phyloP scores from a whole-genome alignment of 768 basidiomycete genomes.

The Favolaschia claudopus region DNA sequence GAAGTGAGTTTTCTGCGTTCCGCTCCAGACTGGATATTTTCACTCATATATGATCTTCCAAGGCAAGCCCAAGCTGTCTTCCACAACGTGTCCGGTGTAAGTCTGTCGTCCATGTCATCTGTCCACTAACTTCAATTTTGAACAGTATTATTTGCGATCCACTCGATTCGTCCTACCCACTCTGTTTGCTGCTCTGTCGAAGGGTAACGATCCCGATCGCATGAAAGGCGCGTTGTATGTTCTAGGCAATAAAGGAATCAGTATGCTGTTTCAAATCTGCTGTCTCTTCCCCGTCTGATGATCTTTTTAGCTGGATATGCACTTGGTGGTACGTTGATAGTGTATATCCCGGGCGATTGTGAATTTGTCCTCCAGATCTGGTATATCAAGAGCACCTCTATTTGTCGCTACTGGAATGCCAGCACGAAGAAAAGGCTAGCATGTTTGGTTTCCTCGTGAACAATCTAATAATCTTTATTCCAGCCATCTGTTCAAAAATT shows the following conservation, averaged over 20 bases:
- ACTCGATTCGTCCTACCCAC: conserved; percentile 69
- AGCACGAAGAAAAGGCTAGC: conserved; percentile 84
- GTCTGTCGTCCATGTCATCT: conserved; percentile 32
- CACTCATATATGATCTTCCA: conserved; percentile 2
- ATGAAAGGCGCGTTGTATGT: conserved; percentile 96
- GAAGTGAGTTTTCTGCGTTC: conserved; percentile 52
- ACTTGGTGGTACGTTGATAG: conserved; percentile 59
- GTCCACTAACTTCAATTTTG: not conserved
- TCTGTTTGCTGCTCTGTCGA: conserved; percentile 66
- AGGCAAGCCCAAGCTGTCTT: conserved; percentile 77
- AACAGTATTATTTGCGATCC: conserved; percentile 74
- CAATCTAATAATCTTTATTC: not conserved
- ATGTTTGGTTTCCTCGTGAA: not conserved
- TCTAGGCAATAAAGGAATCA: conserved; percentile 74
- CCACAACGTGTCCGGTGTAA: conserved; percentile 68
- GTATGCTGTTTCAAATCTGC: conserved; percentile 43
- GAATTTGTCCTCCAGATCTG: conserved; percentile 51
- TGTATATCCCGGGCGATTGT: conserved; percentile 6
- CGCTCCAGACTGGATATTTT: not conserved
- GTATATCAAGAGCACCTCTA: conserved; percentile 65
- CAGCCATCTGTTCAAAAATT: conserved; percentile 83
- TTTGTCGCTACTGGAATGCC: conserved; percentile 71
- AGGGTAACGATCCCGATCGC: conserved; percentile 86
- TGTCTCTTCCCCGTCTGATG: conserved; percentile 13
- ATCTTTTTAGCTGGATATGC: conserved; percentile 65